Evolutionary conservation across 208 protist species (phyloP), one percentile per base, ranked within the genome.

Genomic region (Angomonas desouzai): DNA sequence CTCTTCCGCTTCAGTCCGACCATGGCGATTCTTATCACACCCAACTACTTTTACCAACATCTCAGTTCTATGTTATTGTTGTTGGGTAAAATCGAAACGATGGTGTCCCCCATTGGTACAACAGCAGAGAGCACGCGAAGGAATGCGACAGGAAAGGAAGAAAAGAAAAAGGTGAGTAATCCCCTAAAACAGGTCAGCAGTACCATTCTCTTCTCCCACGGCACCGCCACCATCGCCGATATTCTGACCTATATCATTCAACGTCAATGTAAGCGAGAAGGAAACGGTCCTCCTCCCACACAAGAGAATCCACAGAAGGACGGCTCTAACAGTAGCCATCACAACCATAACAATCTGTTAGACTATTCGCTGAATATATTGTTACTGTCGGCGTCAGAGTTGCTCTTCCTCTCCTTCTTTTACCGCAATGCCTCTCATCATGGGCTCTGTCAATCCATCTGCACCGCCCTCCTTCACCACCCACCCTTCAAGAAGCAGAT

Each of bases 11-110:
- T 51, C 45, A 51, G 45, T 51, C 45, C 45, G 18, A 27, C 45
- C 45, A 51, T 51, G 45, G 4, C 6, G 9, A 27, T 16, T 4
- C 3, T 51, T 6, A 13, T 51, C 20, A 27, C 45, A 6, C 45
- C 45, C 9, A 51, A 13, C 18, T 51, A 51, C 45, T 51, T 51
- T 51, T 27, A 51, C n/a, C 45, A 51, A 27, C 20, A 51, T 23
- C 45, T 51, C 45, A 51, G 45, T 51, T 27, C 10, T 23, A 51
- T 51, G 18, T 27, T 51, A 16, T 9, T 23, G 18, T 27, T 51
- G 10, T 51, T 51, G 36, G 36, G 36, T 40, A 40, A n/a, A n/a
- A n/a, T n/a, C n/a, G n/a, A n/a, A n/a, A n/a, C n/a, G n/a, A n/a
- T n/a, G n/a, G n/a, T n/a, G n/a, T n/a, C n/a, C n/a, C n/a, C n/a